Conservation (phyloP, 2,329 filamentous ascomycete species). For the Exophiala sp. region DNA sequence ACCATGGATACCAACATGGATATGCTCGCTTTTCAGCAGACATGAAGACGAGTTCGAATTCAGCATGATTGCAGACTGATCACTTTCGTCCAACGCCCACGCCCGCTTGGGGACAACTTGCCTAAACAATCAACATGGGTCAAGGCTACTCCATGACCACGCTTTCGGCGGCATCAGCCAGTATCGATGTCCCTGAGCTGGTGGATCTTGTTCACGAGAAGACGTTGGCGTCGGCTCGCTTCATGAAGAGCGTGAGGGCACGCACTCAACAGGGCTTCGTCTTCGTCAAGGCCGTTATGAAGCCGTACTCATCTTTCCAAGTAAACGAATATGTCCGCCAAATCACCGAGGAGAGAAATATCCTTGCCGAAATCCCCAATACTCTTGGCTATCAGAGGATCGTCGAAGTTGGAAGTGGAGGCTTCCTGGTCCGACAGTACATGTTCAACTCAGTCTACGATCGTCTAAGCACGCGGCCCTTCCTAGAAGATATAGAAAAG, state of each 20-base stretch:
- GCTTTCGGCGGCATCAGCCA: conserved; percentile 83
- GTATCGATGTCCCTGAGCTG: conserved; percentile 90
- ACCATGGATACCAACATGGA: too few relatives aligned
- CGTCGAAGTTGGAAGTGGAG: conserved; percentile 85
- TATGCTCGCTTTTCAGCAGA: too few relatives aligned
- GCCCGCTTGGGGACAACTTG: too few relatives aligned
- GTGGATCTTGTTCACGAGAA: conserved; percentile 88
- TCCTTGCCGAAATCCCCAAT: conserved; percentile 81
- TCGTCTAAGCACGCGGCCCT: conserved; percentile 88
- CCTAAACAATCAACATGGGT: conserved; percentile 62
- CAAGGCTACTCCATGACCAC: conserved; percentile 94
- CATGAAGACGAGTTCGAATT: too few relatives aligned
- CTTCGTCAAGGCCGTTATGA: conserved; percentile 91
- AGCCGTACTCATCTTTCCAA: conserved; percentile 79
- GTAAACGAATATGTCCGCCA: conserved; percentile 74
- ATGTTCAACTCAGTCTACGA: conserved; percentile 97
- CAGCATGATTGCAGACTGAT: too few relatives aligned
- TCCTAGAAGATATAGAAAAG: conserved; percentile 96
- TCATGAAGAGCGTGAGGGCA: conserved; percentile 94
- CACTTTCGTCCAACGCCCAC: too few relatives aligned
- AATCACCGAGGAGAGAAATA: conserved; percentile 76
- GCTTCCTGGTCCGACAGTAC: conserved; percentile 90
- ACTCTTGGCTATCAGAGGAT: conserved; percentile 85
- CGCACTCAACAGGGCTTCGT: conserved; percentile 86
- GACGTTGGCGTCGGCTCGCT: conserved; percentile 83